Percentiles rank a stretch among this genome's conserved stretches.
phyloP scores from a whole-genome alignment of 805 yeast genomes.

The Starmerella gropengiesseri region DNA sequence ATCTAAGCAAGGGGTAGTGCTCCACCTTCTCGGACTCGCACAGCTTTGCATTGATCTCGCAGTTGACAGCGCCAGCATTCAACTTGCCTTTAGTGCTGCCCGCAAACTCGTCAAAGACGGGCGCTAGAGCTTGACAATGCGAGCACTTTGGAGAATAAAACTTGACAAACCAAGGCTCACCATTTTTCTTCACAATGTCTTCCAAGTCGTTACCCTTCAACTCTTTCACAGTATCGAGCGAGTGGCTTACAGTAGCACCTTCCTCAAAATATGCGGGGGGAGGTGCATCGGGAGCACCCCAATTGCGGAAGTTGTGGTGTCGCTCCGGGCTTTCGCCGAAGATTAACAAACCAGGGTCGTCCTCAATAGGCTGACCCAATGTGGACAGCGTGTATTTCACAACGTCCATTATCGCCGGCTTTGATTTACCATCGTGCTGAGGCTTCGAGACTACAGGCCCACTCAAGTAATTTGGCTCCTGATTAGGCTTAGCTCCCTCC shows the following conservation, averaged over 20 bases:
- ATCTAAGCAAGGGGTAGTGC: conserved; percentile 22
- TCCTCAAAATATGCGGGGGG: conserved; percentile 17
- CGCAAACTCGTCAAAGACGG: conserved; percentile 33
- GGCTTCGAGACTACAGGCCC: conserved; percentile 16
- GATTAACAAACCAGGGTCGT: conserved; percentile 18
- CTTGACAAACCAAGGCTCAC: conserved; percentile 34
- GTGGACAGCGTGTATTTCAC: conserved; percentile 18
- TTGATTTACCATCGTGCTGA: not conserved
- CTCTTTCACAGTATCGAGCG: conserved; percentile 30
- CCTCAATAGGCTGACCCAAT: conserved; percentile 18
- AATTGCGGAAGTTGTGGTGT: conserved; percentile 20
- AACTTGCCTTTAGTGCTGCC: conserved; percentile 26
- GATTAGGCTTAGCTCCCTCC: conserved; percentile 13
- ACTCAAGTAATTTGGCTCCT: conserved; percentile 14
- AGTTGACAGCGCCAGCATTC: conserved; percentile 35
- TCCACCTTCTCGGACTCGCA: conserved; percentile 30
- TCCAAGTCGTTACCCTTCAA: conserved; percentile 27
- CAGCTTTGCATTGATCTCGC: conserved; percentile 28
- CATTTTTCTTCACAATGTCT: conserved; percentile 24
- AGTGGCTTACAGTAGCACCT: conserved; percentile 10
- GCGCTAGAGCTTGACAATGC: conserved; percentile 31
- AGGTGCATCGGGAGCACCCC: conserved; percentile 21
- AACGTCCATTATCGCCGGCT: conserved; percentile 17
- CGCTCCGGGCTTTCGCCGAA: conserved; percentile 20
- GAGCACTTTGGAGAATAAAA: conserved; percentile 35